Evolutionary conservation across 139 green algal species (phyloP), one percentile per base, ranked within the genome.

Genomic region (Volvox africanus): DNA sequence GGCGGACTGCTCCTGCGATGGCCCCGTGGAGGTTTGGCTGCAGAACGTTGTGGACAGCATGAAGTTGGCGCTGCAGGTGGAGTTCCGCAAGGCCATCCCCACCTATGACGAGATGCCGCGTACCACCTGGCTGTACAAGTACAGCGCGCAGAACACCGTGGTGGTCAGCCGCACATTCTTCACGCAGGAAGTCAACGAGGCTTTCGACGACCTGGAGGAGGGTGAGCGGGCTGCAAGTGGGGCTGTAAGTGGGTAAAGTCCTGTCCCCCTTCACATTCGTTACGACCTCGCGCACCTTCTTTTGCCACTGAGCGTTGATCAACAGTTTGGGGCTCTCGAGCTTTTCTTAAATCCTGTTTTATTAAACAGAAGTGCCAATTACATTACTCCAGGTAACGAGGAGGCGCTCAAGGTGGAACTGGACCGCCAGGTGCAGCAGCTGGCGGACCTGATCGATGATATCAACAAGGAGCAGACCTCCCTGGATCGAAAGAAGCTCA

Each of bases 161-260:
- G 97, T 99, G n/a, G 97, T 98, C 11, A 98, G 97, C 93, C 97
- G 98, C 93, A 97, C 98, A 55, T 98, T 95, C 95, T 99, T 97
- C 97, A 97, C 95, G 90, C 92, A 96, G 82, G 97, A 98, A 92
- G 97, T 98, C 17, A 97, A 99, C 93, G 92, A 92, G 84, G 97
- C 97, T 0, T 97, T 98, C 76, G 65, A 86, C 26, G 86, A 95
- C 30, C 93, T 98, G 83, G 80, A 32, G 18, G 78, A 82, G 16
- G 96, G 97, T 73, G 85, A 99, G 37, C 94, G 93, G 80, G 90
- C 94, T 35, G 96, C 96, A 9, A 55, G 44, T 9, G 44, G 44
- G 44, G 5, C 9, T 55, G 44, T 9, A 55, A 55, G 44, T 55
- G 9, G 44, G 5, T 55, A 55, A n/a, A n/a, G n/a, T n/a, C n/a